Evolutionary conservation across 169 alveolate species (phyloP).

Genomic region (Eimeria necatrix): DNA sequence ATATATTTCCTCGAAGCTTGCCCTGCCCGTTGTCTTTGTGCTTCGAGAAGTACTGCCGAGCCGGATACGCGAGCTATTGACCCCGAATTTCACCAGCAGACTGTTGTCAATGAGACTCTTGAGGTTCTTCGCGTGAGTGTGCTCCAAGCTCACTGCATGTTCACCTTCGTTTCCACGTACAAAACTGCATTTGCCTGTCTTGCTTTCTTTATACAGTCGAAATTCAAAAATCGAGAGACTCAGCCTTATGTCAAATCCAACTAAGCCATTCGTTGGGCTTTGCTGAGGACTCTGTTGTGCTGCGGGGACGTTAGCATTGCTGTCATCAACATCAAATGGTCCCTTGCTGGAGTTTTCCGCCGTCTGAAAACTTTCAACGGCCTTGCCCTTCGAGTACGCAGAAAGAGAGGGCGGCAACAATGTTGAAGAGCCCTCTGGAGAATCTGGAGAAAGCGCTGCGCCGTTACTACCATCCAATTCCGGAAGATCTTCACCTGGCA

Average conservation of each 20-base stretch:
- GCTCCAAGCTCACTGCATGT: neutral
- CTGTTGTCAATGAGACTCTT: neutral
- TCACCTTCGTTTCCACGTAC: neutral
- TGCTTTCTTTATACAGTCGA: constrained; percentile 26
- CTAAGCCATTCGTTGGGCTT: neutral
- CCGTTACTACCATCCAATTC: neutral
- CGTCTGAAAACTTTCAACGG: neutral
- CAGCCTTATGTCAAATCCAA: constrained; percentile 44
- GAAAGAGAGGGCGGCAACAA: neutral
- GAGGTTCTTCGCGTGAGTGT: neutral
- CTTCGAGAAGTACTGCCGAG: neutral
- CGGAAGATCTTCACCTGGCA: neutral
- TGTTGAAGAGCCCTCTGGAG: neutral
- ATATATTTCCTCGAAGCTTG: constrained; percentile 28
- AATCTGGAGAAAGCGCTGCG: neutral
- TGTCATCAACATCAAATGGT: neutral
- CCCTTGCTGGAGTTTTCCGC: neutral
- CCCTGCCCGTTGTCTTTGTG: constrained; percentile 16
- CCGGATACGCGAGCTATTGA: constrained; percentile 40
- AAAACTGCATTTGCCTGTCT: neutral
- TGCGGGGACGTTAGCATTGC: neutral
- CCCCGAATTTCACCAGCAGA: constrained; percentile 9
- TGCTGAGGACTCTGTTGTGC: neutral
- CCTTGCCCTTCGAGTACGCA: neutral
- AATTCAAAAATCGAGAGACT: constrained; percentile 39